phyloP scores from a whole-genome alignment of 202 grass and related monocot species.

The Brachypodium distachyon region DNA sequence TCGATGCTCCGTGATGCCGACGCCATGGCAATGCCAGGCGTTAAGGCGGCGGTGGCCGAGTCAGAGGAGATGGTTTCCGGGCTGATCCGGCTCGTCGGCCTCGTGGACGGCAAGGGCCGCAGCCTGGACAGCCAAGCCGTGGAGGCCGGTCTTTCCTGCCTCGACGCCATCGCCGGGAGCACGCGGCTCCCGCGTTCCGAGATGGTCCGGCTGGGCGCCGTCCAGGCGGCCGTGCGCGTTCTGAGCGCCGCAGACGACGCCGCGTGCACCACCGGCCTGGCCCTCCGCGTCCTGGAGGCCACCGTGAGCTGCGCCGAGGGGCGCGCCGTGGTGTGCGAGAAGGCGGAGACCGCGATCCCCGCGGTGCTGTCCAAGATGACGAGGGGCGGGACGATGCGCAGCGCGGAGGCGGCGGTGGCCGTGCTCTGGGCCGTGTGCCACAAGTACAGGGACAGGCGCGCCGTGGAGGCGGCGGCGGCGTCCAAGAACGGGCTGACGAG shows the following conservation, averaged over 20 bases:
- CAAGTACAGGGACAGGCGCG: conserved; percentile 58
- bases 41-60: conserved; percentile 27
- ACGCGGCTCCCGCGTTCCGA: conserved; percentile 33
- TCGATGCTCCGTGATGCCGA: conserved; percentile 29
- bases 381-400: conserved; percentile 71
- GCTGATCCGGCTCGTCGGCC: conserved; percentile 58
- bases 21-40: too few species aligned
- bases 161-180: conserved; percentile 27
- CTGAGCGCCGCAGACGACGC: conserved; percentile 10
- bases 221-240: conserved; percentile 34
- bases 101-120: conserved; percentile 54
- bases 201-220: conserved; percentile 50
- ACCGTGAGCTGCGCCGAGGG: conserved; percentile 65
- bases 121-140: conserved; percentile 32
- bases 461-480: conserved; percentile 40
- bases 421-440: conserved; percentile 82
- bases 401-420: conserved; percentile 55
- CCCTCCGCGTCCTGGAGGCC: conserved; percentile 57
- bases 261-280: conserved; percentile 13
- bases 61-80: conserved; percentile 37
- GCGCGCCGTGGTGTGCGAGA: conserved; percentile 55
- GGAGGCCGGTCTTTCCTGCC: conserved; percentile 36
- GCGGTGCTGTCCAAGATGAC: conserved; percentile 58
- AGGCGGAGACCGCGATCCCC: conserved; percentile 24
- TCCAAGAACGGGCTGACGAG: conserved; percentile 54